These are phyloP conservation scores for Saccharomyces pastorianus DNA, from an alignment of 1,139 yeast genomes.

Conservation along the genomic window DNA sequence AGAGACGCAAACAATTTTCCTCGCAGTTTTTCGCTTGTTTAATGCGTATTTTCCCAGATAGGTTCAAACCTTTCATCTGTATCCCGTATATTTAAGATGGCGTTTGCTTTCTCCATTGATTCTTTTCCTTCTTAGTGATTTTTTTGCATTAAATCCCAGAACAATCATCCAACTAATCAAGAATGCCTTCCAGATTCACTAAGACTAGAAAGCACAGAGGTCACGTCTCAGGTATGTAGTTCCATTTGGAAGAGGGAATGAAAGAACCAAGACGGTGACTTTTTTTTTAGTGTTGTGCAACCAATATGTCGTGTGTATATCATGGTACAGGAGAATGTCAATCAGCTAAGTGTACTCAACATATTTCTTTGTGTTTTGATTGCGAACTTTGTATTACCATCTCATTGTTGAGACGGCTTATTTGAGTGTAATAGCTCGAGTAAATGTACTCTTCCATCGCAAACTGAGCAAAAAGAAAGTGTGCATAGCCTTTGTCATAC, in stretches of 20 bases:
- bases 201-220: slow-evolving; percentile 99
- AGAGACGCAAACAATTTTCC: not conserved
- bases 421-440: not conserved
- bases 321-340: not conserved
- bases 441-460: not conserved
- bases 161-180: slow-evolving; percentile 11
- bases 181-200: slow-evolving; percentile 98
- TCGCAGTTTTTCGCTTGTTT: not conserved
- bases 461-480: not conserved
- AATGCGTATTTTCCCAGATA: not conserved
- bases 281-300: slow-evolving; percentile 11
- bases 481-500: not conserved
- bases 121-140: not conserved
- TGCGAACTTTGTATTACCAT: not conserved
- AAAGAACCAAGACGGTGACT: slow-evolving; percentile 36
- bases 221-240: slow-evolving; percentile 93
- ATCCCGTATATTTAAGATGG: not conserved
- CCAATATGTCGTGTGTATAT: not conserved
- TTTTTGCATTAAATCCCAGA: not conserved
- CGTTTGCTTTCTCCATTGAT: not conserved
- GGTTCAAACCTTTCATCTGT: not conserved
- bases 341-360: not conserved
- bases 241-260: slow-evolving; percentile 33
- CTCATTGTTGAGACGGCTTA: not conserved
- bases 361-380: not conserved